Conservation (phyloP, 495 filamentous ascomycete species). For the Penicillium steckii region DNA sequence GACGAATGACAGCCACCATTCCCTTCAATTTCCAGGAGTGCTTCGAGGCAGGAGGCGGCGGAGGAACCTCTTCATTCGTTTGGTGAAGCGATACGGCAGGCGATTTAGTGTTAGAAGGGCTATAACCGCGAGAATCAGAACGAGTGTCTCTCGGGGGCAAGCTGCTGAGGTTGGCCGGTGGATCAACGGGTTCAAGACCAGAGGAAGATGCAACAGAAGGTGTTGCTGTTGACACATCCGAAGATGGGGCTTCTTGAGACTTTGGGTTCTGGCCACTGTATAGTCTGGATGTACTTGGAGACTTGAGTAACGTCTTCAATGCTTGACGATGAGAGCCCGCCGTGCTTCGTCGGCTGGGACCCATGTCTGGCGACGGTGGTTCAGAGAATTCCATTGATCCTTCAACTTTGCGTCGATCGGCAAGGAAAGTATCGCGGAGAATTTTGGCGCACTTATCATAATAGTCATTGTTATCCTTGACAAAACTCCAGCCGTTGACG, state of each 20-base stretch:
- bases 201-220: conserved; percentile 52
- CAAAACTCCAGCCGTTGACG: conserved; percentile 99
- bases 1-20: conserved; percentile 94
- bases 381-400: conserved; percentile 36
- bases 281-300: conserved; percentile 63
- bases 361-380: conserved; percentile 29
- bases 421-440: conserved; percentile 79
- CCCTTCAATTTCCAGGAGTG: conserved; percentile 98
- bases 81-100: conserved; percentile 29
- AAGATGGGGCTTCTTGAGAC: conserved; percentile 32
- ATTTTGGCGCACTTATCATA: conserved; percentile 90
- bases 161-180: conserved; percentile 17
- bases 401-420: conserved; percentile 62
- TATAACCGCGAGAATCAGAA: conserved; percentile 24
- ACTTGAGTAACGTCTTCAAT: conserved; percentile 59
- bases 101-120: conserved; percentile 31
- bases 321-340: conserved; percentile 42
- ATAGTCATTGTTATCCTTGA: conserved; percentile 99
- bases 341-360: conserved; percentile 31
- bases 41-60: conserved; percentile 79
- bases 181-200: conserved; percentile 40
- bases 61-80: conserved; percentile 26
- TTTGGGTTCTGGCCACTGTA: conserved; percentile 45
- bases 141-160: conserved; percentile 24
- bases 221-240: conserved; percentile 41